Base-by-base conservation (phyloP, 2,329 filamentous ascomycete genomes). In the Fusarium domesticum region DNA sequence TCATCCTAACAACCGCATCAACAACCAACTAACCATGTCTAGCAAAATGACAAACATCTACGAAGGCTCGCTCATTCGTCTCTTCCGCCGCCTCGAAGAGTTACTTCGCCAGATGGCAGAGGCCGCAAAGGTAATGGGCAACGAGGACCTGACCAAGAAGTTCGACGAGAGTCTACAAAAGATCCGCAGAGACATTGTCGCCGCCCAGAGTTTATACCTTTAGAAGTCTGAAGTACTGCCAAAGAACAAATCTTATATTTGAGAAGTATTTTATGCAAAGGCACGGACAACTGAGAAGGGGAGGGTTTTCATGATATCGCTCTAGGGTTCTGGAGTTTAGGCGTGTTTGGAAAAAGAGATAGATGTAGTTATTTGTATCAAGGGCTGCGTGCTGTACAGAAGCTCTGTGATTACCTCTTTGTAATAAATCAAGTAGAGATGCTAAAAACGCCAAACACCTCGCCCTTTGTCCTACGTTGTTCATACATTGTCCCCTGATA, bases 1-100 rank as follows among this genome's bases (percentile, higher is more conserved):
- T 23, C n/a, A 10, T 39, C 18, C 15, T n/a, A 17, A 30, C 20
- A 37, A 4, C 14, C 6, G 7, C 11, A 12, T 25, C 15, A 28
- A 37, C 4, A 2, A 10, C 39, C n/a, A 23, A 28, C 61, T 64
- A 38, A 65, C 61, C 34, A 37, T 33, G 18, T 37, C 6, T 52
- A 95, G 92, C 71, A 95, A 95, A 89, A 96, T 98, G 91, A 97
- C 93, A 19, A 92, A 96, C 60, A 89, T 92, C 19, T 98, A 96
- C 69, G 93, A 98, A 72, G 93, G 93, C 48, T 96, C 89, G 46
- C 74, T 98, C 49, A 97, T 98, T 59, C 89, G 93, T 37, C 83
- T 96, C 31, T 98, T 98, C 81, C 87, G 93, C 42, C 87, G 93
- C 16, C 76, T 98, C 23, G 93, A 98, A 69, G 93, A 98, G 70